These are phyloP conservation scores for Penicillium diatomitis DNA, from an alignment of 495 filamentous ascomycete genomes.

Conservation along the genomic window DNA sequence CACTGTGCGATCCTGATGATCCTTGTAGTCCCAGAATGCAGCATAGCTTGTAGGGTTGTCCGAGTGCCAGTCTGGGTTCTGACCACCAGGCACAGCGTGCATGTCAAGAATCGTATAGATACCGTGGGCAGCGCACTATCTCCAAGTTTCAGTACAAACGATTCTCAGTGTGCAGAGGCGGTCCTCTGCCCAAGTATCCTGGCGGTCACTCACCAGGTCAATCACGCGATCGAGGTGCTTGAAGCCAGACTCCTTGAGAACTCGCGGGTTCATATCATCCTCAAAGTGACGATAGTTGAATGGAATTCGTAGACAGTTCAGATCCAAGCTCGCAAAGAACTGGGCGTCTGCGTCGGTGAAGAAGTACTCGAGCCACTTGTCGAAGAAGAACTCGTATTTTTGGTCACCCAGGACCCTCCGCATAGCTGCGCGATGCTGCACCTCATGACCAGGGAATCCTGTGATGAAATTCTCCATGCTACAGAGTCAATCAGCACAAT, in stretches of 20 bases:
- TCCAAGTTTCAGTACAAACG: no score
- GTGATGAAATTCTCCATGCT: slow-evolving; percentile 65
- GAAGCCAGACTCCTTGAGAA: slow-evolving; percentile 49
- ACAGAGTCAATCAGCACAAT: neutral
- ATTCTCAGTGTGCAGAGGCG: no score
- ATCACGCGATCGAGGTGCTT: slow-evolving; percentile 51
- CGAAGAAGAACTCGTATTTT: slow-evolving; percentile 41
- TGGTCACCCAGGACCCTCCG: slow-evolving; percentile 40
- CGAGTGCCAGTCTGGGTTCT: slow-evolving; percentile 58
- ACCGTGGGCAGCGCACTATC: slow-evolving; percentile 41
- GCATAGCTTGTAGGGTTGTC: slow-evolving; percentile 47
- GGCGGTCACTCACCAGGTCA: slow-evolving; percentile 23
- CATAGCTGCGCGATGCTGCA: slow-evolving; percentile 47
- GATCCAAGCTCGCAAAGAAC: slow-evolving; percentile 46
- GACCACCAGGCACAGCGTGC: slow-evolving; percentile 55
- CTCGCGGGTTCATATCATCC: slow-evolving; percentile 53
- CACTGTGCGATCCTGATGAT: slow-evolving; percentile 51
- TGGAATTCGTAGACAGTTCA: slow-evolving; percentile 56
- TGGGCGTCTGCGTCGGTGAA: slow-evolving; percentile 53
- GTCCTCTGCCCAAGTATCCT: neutral
- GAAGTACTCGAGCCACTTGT: slow-evolving; percentile 52
- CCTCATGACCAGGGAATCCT: slow-evolving; percentile 53
- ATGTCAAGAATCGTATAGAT: slow-evolving; percentile 57
- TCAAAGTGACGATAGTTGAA: slow-evolving; percentile 60
- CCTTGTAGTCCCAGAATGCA: slow-evolving; percentile 55